Conservation (phyloP, 2,329 filamentous ascomycete species). For the Claviceps sp. region DNA sequence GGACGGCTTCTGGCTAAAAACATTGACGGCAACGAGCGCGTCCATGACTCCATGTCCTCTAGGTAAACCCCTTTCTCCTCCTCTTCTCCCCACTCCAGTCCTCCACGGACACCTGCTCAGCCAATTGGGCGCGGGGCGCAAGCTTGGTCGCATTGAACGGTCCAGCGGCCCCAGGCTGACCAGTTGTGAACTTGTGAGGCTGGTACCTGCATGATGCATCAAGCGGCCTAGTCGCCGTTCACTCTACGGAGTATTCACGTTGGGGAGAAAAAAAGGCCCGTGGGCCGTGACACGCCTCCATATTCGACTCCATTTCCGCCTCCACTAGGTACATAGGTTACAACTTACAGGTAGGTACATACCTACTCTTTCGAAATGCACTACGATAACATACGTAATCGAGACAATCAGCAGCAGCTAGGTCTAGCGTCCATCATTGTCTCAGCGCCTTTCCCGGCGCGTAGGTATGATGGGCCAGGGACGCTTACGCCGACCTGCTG, state of each 20-base stretch:
- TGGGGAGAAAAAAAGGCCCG: neutral
- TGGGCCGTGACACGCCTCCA: neutral
- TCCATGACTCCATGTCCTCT: too few relatives aligned
- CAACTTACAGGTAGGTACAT: too few relatives aligned
- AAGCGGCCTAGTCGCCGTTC: neutral
- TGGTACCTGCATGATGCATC: conserved; percentile 1
- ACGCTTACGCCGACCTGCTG: too few relatives aligned
- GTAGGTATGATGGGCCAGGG: neutral
- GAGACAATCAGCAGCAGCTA: neutral
- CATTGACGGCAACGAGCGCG: neutral
- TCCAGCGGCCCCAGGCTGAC: neutral
- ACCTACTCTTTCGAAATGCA: neutral
- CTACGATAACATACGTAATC: neutral
- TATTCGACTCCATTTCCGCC: neutral
- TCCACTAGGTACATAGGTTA: neutral
- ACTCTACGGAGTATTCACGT: too few relatives aligned
- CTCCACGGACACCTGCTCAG: neutral
- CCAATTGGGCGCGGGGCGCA: neutral
- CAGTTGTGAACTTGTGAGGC: neutral
- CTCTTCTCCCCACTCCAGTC: too few relatives aligned
- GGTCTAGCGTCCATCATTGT: neutral
- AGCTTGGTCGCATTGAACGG: neutral
- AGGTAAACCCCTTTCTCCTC: too few relatives aligned
- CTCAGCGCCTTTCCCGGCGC: neutral
- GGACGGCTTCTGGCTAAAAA: neutral